Base-by-base conservation (phyloP, 192 early-diverging fungal species). In the Backusella morwellensis region DNA sequence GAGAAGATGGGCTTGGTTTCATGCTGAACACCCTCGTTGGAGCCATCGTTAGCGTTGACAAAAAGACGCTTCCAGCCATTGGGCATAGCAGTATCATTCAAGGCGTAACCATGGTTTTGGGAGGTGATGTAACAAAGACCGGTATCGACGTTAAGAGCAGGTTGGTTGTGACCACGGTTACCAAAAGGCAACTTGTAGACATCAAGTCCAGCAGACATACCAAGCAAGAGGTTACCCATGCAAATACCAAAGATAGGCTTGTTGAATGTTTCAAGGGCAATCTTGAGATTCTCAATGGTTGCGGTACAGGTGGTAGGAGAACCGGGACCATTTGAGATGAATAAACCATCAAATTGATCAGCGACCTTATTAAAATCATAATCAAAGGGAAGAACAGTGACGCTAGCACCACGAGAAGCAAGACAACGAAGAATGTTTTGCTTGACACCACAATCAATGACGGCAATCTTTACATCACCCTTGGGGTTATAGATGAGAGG, bases 131-230 rank as follows among this genome's bases (percentile, higher is more conserved):
- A 90, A 84, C 97, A 97, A 74, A 88, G 88, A 56, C 92, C 90
- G 41, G 84, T 87, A 68, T 89, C 88, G 76, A 95, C 86, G 76
- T 96, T 88, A 69, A 96, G 81, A 44, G 93, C 93, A 35, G 97
- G 97, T 85, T 96, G 95, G 87, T 98, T 98, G 85, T 98, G 97
- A 66, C 95, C 97, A 76, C 97, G 95, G 90, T 98, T 98, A 54
- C 97, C 97, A 72, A 92, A 98, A 66, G 90, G 92, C 34, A 98
- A 85, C 86, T 98, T 98, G 89, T 95, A 96, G 0, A 90, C 85
- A 29, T 92, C 82, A 66, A 95, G 86, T 14, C 95, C 95, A 42
- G 97, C 97, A 9, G 97, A 94, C 86, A 97, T 87, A 56, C 95
- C 97, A 77, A 98, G 87, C 23, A 98, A 74, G 70, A 94, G 92